Conservation (phyloP, 192 early-diverging fungal species). For the Kappamyces sp. region DNA sequence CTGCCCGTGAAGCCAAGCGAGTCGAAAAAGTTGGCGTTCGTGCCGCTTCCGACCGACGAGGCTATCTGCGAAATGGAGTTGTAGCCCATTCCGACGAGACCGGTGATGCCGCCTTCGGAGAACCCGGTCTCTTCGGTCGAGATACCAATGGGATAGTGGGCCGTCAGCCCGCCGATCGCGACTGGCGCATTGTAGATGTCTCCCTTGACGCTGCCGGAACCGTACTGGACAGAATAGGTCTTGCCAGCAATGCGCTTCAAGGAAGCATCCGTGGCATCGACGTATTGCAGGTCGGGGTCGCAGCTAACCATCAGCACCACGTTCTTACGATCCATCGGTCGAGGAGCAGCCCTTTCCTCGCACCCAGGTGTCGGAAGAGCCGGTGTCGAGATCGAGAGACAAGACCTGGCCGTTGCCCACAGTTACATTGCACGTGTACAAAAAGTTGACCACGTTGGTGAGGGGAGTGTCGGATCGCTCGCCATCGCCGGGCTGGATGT, state of each 20-base stretch:
- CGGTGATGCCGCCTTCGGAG: background rate
- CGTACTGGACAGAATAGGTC: background rate
- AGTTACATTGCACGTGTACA: slow-evolving; percentile 9
- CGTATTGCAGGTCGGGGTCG: too few species aligned
- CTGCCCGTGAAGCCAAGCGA: background rate
- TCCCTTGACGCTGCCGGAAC: background rate
- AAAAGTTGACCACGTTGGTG: slow-evolving; percentile 6
- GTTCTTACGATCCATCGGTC: slow-evolving; percentile 8
- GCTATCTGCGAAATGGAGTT: slow-evolving; percentile 13
- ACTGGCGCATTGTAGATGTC: slow-evolving; percentile 11
- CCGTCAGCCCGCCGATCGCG: background rate
- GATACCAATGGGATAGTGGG: slow-evolving; percentile 1
- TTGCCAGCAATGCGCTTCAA: background rate
- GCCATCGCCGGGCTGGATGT: too few species aligned
- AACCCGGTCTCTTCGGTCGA: background rate
- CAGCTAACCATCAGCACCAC: background rate
- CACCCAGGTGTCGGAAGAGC: slow-evolving; percentile 17
- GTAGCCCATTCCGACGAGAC: slow-evolving; percentile 10
- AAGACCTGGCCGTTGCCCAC: slow-evolving; percentile 16
- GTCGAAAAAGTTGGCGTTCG: background rate
- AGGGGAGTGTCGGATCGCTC: slow-evolving; percentile 1
- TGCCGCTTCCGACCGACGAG: too few species aligned
- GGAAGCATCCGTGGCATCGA: too few species aligned
- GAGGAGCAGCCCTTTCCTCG: slow-evolving; percentile 11
- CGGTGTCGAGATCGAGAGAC: slow-evolving; percentile 18